phyloP scores from a whole-genome alignment of 2,329 filamentous ascomycete species.

The Emericellopsis atlantica region DNA sequence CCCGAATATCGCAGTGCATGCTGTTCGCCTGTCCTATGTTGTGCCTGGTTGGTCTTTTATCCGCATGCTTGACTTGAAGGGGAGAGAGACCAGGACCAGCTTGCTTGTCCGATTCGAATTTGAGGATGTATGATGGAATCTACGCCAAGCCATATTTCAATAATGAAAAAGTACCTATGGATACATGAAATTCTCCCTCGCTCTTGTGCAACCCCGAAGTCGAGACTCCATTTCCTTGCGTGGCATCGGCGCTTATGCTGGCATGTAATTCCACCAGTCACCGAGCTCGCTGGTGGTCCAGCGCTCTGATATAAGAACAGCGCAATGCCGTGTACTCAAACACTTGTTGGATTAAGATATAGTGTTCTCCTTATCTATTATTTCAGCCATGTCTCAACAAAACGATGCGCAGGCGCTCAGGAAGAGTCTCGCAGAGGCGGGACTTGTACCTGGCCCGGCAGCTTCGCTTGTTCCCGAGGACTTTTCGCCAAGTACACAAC shows the following conservation, averaged over 20 bases:
- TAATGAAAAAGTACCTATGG: background rate
- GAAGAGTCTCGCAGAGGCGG: slow-evolving; percentile 19
- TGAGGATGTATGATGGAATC: slow-evolving; percentile 15
- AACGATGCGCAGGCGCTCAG: slow-evolving; percentile 5
- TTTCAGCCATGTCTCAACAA: too few relatives aligned
- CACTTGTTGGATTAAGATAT: too few relatives aligned
- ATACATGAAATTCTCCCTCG: too few relatives aligned
- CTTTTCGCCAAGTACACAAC: slow-evolving; percentile 27
- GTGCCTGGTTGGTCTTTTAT: slow-evolving; percentile 49
- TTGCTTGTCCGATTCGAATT: slow-evolving; percentile 50
- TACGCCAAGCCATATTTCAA: background rate
- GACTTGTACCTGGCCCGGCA: slow-evolving; percentile 26
- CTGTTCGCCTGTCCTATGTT: slow-evolving; percentile 46
- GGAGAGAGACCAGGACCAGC: slow-evolving; percentile 49
- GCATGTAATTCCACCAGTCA: too few relatives aligned
- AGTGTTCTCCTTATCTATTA: too few relatives aligned
- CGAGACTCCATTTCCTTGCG: too few relatives aligned
- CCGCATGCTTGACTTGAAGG: slow-evolving; percentile 51
- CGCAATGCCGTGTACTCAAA: too few relatives aligned
- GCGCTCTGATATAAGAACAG: too few relatives aligned
- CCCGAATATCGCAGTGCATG: slow-evolving; percentile 46
- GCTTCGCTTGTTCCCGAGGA: slow-evolving; percentile 22
- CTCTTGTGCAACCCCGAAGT: too few relatives aligned
- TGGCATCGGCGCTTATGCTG: too few relatives aligned
- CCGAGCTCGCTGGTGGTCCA: too few relatives aligned